Evolutionary conservation across 2,329 filamentous ascomycete genomes (phyloP).

Genomic region (Arthrocladium fulminans): DNA sequence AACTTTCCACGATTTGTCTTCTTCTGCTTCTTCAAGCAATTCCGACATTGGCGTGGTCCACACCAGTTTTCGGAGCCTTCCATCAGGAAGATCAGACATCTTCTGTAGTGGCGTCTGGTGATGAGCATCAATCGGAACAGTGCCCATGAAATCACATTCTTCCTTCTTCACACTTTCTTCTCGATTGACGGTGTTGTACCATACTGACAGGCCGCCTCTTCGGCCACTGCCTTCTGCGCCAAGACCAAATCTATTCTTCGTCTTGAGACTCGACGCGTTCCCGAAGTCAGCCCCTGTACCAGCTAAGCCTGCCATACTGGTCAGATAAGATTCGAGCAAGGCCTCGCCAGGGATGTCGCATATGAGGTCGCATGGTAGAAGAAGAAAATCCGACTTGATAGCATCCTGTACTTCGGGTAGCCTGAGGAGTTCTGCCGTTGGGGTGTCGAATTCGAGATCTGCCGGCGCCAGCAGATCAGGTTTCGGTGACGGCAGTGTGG

Average conservation of each 20-base stretch:
- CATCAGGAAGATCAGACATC: conserved; percentile 53
- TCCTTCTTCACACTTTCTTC: conserved; percentile 74
- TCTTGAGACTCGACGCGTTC: conserved; percentile 24
- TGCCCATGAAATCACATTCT: conserved; percentile 85
- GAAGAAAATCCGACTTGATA: conserved; percentile 76
- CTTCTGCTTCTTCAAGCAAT: conserved; percentile 71
- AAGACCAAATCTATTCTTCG: conserved; percentile 38
- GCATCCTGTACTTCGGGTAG: conserved; percentile 71
- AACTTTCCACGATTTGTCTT: conserved; percentile 54
- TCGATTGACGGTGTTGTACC: conserved; percentile 71
- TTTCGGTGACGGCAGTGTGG: conserved; percentile 39
- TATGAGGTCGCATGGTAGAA: conserved; percentile 87
- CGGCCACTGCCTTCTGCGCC: conserved; percentile 50
- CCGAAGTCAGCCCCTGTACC: conserved; percentile 32
- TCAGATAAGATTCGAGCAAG: conserved; percentile 86
- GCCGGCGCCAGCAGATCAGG: conserved; percentile 66
- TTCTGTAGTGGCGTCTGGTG: conserved; percentile 46
- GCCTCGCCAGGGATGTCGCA: conserved; percentile 79
- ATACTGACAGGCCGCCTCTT: conserved; percentile 77
- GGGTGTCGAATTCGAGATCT: conserved; percentile 70
- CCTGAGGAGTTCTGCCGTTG: conserved; percentile 79
- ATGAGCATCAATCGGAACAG: conserved; percentile 54
- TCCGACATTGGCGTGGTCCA: conserved; percentile 82
- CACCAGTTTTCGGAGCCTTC: conserved; percentile 52
- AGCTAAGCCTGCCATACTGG: conserved; percentile 62